Evolutionary conservation across 257 asterid species (phyloP), one percentile per base, ranked within the genome.

Genomic region (Buddleja alternifolia): DNA sequence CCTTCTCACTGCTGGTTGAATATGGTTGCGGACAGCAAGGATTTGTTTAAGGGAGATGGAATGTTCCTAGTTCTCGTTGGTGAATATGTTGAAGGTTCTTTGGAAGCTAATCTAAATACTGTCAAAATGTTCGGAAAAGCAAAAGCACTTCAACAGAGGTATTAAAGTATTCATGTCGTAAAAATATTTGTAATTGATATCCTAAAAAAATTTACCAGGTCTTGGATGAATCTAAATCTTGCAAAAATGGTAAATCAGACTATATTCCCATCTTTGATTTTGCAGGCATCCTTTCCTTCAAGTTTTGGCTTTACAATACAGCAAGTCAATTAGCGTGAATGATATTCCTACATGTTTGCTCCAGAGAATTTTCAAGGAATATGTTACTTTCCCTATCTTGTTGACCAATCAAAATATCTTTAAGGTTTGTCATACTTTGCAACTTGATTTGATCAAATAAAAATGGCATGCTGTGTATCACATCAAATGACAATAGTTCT

Each of bases 141-240:
- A 54, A 90, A 93, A 79, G 80, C 69, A 48, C 94, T 93, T 63
- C 92, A 85, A 63, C 92, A 84, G 67, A 93, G 98, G 98, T 90
- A 82, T 51, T 46, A 51, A 16, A 29, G 34, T 44, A 25, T 32
- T 36, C 50, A 36, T 37, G 66, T 63, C 8, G 57, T 40, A 60
- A 15, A 67, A 71, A 21, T 0, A 65, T 51, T 29, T 29, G 3
- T 29, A 29, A 25, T 32, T 36, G 45, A 36, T 32, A 60, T 63
- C 6, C 58, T 40, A 60, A 14, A 67, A 70, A 21, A 0, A 65
- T 47, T 63, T 55, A 60, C 60, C 63, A 66, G 51, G 25, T 59
- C 32, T 29, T 72, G 66, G 63, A 67, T 45, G 20, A 65, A 40
- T 70, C 61, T 66, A 42, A 34, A 21, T 69, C 15, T 75, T 34